Evolutionary conservation across 2,329 filamentous ascomycete genomes (phyloP).

Genomic region (Mycosphaerelloides madeirae): DNA sequence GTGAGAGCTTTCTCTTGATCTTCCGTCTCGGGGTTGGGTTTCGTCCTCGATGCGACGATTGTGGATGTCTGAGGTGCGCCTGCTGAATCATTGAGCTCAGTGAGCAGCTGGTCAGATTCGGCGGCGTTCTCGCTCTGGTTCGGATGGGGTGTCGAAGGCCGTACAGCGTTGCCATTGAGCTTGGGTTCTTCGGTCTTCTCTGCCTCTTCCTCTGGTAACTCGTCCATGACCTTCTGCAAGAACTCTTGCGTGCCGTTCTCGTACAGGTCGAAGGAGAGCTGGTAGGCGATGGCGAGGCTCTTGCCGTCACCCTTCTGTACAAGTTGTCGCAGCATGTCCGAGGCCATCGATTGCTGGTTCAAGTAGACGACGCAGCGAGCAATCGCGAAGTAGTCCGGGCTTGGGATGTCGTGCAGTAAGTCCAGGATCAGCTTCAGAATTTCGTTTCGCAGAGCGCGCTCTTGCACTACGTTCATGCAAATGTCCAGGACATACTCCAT

Average conservation of each 20-base stretch:
- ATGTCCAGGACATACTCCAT: slow-evolving; percentile 96
- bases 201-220: slow-evolving; percentile 59
- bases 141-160: slow-evolving; percentile 28
- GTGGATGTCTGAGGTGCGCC: slow-evolving; percentile 51
- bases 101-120: slow-evolving; percentile 57
- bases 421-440: slow-evolving; percentile 91
- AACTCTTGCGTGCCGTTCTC: slow-evolving; percentile 99
- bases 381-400: slow-evolving; percentile 95
- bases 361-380: slow-evolving; percentile 97
- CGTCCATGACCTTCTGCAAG: slow-evolving; percentile 78
- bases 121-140: slow-evolving; percentile 44
- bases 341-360: slow-evolving; percentile 85
- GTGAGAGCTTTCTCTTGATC: slow-evolving; percentile 53
- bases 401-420: slow-evolving; percentile 86
- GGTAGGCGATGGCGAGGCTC: slow-evolving; percentile 83
- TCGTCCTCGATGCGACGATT: slow-evolving; percentile 40
- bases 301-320: slow-evolving; percentile 73
- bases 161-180: slow-evolving; percentile 36
- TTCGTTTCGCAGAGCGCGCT: slow-evolving; percentile 74
- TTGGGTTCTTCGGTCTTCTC: slow-evolving; percentile 38
- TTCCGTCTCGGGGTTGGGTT: slow-evolving; percentile 41
- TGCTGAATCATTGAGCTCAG: slow-evolving; percentile 52
- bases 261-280: slow-evolving; percentile 96
- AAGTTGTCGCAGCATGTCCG: slow-evolving; percentile 75
- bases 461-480: slow-evolving; percentile 96